A percentile compares a stretch with the other conserved stretches of the same genome.
Conservation (phyloP, 164 flowering plant genomes). For the Macadamia tetraphylla region DNA sequence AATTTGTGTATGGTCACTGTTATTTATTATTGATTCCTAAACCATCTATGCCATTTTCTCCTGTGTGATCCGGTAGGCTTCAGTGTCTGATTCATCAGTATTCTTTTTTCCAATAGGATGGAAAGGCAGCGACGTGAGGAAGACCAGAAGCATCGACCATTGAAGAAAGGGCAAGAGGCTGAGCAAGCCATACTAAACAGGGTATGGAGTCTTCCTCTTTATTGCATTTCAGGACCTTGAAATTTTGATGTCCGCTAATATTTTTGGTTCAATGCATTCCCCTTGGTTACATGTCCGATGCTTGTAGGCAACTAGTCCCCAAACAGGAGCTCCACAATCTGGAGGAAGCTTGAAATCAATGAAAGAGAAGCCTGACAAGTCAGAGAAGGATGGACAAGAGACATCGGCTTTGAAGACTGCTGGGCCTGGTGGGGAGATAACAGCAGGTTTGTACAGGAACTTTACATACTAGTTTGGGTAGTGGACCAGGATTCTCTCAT, state of each 20-base stretch:
- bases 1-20: no score
- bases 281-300: neutral
- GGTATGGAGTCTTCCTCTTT: conserved; percentile 30
- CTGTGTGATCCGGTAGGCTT: neutral
- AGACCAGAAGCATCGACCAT: conserved; percentile 61
- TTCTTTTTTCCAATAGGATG: conserved; percentile 51
- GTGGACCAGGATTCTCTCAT: no score
- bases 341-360: conserved; percentile 81
- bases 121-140: conserved; percentile 97
- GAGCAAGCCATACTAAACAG: conserved; percentile 77
- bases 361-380: conserved; percentile 72
- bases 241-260: neutral
- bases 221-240: neutral
- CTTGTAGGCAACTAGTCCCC: conserved; percentile 90
- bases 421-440: conserved; percentile 90
- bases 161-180: conserved; percentile 75
- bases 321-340: conserved; percentile 62
- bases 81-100: neutral
- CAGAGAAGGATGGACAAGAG: conserved; percentile 77
- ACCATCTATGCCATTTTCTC: neutral
- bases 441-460: conserved; percentile 60
- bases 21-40: no score
- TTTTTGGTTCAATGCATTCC: neutral
- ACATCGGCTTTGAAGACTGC: conserved; percentile 74
- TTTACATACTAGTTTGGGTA: neutral